phyloP scores from a whole-genome alignment of 306 rosid genomes.

The Casuarina glauca region DNA sequence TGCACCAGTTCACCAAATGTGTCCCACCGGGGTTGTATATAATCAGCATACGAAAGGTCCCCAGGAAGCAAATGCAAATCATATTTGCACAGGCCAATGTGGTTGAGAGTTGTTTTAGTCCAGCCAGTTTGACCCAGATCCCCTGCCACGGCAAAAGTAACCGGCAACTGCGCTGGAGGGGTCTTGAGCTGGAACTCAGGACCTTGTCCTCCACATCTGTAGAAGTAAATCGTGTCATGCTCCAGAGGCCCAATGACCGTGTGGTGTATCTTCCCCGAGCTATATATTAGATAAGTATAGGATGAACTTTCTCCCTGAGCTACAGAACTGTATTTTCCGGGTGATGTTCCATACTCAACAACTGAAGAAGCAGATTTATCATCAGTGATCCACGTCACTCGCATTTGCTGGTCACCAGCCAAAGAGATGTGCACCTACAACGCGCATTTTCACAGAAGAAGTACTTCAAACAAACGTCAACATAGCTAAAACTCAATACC shows the following conservation, averaged over 20 bases:
- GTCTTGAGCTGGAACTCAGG: slow-evolving; percentile 76
- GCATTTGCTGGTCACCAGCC: slow-evolving; percentile 80
- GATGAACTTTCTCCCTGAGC: slow-evolving; percentile 79
- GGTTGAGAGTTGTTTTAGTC: slow-evolving; percentile 84
- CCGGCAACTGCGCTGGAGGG: slow-evolving; percentile 81
- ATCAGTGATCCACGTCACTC: slow-evolving; percentile 73
- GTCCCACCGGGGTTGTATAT: slow-evolving; percentile 79
- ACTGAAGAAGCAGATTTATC: slow-evolving; percentile 63
- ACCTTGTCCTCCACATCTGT: slow-evolving; percentile 81
- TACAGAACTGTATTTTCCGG: slow-evolving; percentile 52
- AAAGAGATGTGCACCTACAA: slow-evolving; percentile 86
- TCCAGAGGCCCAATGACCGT: slow-evolving; percentile 84
- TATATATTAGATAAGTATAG: slow-evolving; percentile 63
- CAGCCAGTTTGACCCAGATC: slow-evolving; percentile 93
- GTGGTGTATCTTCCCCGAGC: slow-evolving; percentile 90
- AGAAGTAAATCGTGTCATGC: slow-evolving; percentile 61
- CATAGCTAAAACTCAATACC: neutral
- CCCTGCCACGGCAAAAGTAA: slow-evolving; percentile 86
- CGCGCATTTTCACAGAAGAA: slow-evolving; percentile 17
- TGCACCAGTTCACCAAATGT: slow-evolving; percentile 81
- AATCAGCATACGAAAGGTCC: slow-evolving; percentile 91
- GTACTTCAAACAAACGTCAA: slow-evolving; percentile 19
- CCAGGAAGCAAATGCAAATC: slow-evolving; percentile 91
- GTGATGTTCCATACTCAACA: slow-evolving; percentile 75
- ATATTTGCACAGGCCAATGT: slow-evolving; percentile 71